phyloP scores from a whole-genome alignment of 2,329 filamentous ascomycete genomes.

The Basipetospora chlamydospora region DNA sequence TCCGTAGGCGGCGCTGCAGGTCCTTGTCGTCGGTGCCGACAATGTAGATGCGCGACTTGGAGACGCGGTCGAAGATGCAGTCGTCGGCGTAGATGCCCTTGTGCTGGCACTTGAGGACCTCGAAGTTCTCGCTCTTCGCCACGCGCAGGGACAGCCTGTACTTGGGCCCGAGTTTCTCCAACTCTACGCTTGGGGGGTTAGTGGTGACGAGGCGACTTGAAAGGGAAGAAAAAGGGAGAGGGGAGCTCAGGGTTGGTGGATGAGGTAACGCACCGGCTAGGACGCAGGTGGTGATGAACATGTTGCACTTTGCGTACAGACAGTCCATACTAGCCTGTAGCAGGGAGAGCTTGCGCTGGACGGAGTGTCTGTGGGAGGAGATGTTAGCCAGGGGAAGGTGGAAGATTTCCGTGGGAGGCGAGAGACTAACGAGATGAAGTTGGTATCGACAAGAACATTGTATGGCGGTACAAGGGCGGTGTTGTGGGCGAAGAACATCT shows the following conservation, averaged over 20 bases:
- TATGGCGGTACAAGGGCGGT: slow-evolving; percentile 75
- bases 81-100: slow-evolving; percentile 75
- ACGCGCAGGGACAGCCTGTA: slow-evolving; percentile 78
- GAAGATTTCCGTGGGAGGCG: neutral
- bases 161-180: slow-evolving; percentile 80
- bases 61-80: slow-evolving; percentile 62
- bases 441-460: slow-evolving; percentile 67
- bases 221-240: neutral
- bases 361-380: slow-evolving; percentile 49
- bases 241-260: neutral
- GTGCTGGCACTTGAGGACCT: slow-evolving; percentile 76
- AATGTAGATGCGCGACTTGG: slow-evolving; percentile 64
- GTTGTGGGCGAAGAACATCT: slow-evolving; percentile 83
- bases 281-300: slow-evolving; percentile 65
- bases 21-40: slow-evolving; percentile 67
- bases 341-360: slow-evolving; percentile 79
- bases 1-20: slow-evolving; percentile 68
- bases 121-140: slow-evolving; percentile 79
- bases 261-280: slow-evolving; percentile 35
- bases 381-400: neutral
- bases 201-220: neutral
- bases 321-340: slow-evolving; percentile 87
- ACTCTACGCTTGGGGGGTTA: slow-evolving; percentile 30
- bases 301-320: slow-evolving; percentile 79
- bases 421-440: slow-evolving; percentile 45